Evolutionary conservation across 1,284 basidiomycete species (phyloP).

Genomic region (Coriolopsis trogii): DNA sequence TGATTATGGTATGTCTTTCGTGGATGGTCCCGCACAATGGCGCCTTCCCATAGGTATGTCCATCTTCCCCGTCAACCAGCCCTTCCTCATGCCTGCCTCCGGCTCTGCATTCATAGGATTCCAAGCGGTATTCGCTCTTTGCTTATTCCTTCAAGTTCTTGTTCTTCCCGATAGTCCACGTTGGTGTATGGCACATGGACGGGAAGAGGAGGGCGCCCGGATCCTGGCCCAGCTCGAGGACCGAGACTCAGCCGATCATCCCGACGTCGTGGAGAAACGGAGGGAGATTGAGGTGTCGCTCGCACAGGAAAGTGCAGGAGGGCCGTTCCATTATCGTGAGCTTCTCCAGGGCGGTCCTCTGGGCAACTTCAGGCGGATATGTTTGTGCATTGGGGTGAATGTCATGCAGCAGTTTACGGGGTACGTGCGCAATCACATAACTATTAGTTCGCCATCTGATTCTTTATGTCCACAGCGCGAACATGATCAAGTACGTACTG

Average conservation of each 20-base stretch:
- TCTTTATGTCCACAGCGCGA: slow-evolving; percentile 3
- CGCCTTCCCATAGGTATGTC: slow-evolving; percentile 41
- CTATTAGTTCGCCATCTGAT: neutral
- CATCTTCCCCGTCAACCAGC: neutral
- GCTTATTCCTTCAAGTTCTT: slow-evolving; percentile 40
- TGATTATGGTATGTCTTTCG: slow-evolving; percentile 46
- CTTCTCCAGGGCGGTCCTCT: slow-evolving; percentile 43
- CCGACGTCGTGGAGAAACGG: slow-evolving; percentile 38
- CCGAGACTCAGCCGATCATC: slow-evolving; percentile 35
- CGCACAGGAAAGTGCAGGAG: slow-evolving; percentile 43
- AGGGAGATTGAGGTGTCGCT: slow-evolving; percentile 44
- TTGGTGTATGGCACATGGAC: slow-evolving; percentile 48
- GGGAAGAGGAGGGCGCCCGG: slow-evolving; percentile 38
- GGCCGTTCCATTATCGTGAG: slow-evolving; percentile 34
- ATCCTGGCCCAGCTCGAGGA: slow-evolving; percentile 46
- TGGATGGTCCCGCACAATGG: slow-evolving; percentile 42
- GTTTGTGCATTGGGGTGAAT: slow-evolving; percentile 42
- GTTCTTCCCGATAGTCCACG: slow-evolving; percentile 46
- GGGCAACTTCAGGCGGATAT: slow-evolving; percentile 46
- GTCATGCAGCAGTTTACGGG: slow-evolving; percentile 49
- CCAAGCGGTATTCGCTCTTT: slow-evolving; percentile 45
- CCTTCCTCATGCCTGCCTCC: neutral
- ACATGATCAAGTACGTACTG: slow-evolving; percentile 19
- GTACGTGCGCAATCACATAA: slow-evolving; percentile 22
- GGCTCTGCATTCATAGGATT: slow-evolving; percentile 38